Evolutionary conservation across 148 eudicot species (phyloP).

Genomic region (Rhododendron griersonianum): DNA sequence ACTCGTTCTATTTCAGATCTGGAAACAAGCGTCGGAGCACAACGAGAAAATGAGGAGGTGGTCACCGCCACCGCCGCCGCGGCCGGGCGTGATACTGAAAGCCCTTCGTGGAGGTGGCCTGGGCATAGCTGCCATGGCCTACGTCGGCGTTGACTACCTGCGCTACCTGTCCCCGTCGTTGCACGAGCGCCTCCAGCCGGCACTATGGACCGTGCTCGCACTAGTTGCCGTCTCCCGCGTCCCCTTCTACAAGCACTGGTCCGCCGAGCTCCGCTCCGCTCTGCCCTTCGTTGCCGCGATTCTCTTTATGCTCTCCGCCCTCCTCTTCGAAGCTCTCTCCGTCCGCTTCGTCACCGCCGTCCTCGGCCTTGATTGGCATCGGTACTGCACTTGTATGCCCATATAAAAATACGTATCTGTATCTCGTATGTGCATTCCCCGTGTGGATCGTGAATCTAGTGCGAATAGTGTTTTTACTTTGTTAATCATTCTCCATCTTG

Average conservation of each 20-base stretch:
- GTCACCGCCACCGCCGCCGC: conserved; percentile 19
- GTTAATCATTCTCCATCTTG: too few relatives aligned
- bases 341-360: conserved; percentile 90
- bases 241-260: conserved; percentile 76
- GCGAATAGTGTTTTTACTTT: background rate
- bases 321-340: conserved; percentile 67
- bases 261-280: conserved; percentile 68
- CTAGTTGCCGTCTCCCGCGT: conserved; percentile 59
- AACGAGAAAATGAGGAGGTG: conserved; percentile 21
- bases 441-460: background rate
- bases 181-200: conserved; percentile 78
- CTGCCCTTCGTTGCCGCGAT: conserved; percentile 59
- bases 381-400: conserved; percentile 31
- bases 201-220: conserved; percentile 54
- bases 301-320: conserved; percentile 54
- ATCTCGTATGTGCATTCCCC: background rate
- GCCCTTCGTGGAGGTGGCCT: conserved; percentile 43
- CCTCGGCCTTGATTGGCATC: conserved; percentile 90
- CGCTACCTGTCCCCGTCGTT: conserved; percentile 63
- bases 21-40: background rate
- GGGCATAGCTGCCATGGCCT: conserved; percentile 58
- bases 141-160: conserved; percentile 72
- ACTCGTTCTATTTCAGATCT: background rate
- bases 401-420: background rate
- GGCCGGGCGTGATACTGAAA: conserved; percentile 13